phyloP scores from a whole-genome alignment of 768 basidiomycete genomes.

The Russula earlei region DNA sequence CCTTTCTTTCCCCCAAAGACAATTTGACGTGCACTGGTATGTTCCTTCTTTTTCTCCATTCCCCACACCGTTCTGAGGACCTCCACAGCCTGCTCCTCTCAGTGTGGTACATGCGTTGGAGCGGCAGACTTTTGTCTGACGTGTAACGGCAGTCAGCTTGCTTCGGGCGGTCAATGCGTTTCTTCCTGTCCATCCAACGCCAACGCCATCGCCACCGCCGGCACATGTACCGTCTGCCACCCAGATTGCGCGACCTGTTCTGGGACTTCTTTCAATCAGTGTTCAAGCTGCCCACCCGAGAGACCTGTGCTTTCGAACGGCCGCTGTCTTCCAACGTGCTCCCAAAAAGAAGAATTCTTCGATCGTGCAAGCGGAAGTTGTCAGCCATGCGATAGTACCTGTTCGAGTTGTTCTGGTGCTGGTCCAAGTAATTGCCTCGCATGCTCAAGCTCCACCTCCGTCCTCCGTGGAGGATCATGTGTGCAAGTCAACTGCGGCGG shows the following conservation, averaged over 20 bases:
- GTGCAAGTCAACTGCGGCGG: conserved; percentile 47
- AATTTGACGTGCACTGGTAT: conserved; percentile 66
- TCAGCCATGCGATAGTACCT: conserved; percentile 63
- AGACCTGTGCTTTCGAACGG: conserved; percentile 69
- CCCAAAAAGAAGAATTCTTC: conserved; percentile 61
- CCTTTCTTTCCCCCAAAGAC: conserved; percentile 61
- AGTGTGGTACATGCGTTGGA: conserved; percentile 64
- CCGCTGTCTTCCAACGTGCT: conserved; percentile 71
- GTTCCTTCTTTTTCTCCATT: conserved; percentile 28
- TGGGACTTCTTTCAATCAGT: conserved; percentile 71
- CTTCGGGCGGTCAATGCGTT: conserved; percentile 66
- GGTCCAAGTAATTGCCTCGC: conserved; percentile 63
- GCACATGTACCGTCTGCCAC: conserved; percentile 68
- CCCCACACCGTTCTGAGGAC: conserved; percentile 9
- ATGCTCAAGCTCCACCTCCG: conserved; percentile 53
- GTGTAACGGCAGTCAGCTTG: conserved; percentile 57
- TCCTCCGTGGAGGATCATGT: conserved; percentile 60
- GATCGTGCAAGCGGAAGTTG: conserved; percentile 57
- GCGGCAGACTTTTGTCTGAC: conserved; percentile 63
- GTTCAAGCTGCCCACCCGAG: conserved; percentile 55
- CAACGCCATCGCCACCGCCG: conserved; percentile 49
- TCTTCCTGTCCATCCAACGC: conserved; percentile 57
- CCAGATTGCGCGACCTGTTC: conserved; percentile 81
- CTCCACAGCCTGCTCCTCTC: conserved; percentile 52
- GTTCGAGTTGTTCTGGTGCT: conserved; percentile 67